Conservation (phyloP, 331 rosid genomes). For the Quercus phellos region DNA sequence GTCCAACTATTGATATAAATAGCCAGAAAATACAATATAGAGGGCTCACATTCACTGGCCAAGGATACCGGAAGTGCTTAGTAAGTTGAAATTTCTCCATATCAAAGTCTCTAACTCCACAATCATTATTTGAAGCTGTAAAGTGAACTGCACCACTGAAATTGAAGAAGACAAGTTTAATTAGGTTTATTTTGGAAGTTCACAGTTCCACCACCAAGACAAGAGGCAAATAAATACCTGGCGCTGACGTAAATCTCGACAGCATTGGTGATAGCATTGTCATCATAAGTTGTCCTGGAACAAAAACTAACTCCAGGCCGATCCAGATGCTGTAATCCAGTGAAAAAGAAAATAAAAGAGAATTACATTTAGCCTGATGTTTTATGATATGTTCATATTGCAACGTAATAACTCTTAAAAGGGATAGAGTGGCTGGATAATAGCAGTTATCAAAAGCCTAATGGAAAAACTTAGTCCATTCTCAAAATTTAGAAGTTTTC, state of each 20-base stretch:
- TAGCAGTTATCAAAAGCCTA: background rate
- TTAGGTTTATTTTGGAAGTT: background rate
- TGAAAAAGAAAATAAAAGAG: background rate
- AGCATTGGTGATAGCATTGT: slow-evolving; percentile 85
- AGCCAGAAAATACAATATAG: background rate
- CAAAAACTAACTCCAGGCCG: slow-evolving; percentile 80
- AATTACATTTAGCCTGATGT: background rate
- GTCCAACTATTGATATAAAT: background rate
- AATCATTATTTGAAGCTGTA: slow-evolving; percentile 84
- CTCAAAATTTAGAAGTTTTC: background rate
- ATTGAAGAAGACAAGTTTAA: background rate
- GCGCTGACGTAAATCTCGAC: slow-evolving; percentile 66
- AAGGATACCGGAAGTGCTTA: slow-evolving; percentile 62
- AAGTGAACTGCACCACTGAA: slow-evolving; percentile 82
- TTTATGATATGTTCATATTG: background rate
- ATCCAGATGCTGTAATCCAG: slow-evolving; percentile 65
- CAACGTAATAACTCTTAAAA: background rate
- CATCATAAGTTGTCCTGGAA: slow-evolving; percentile 71
- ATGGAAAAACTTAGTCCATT: background rate
- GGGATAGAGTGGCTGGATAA: background rate
- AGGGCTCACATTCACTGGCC: slow-evolving; percentile 81
- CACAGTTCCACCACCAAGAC: background rate
- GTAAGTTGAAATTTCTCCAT: slow-evolving; percentile 79
- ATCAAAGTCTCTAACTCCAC: slow-evolving; percentile 80
- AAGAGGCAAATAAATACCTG: slow-evolving; percentile 39